Conservation (phyloP, 2,329 filamentous ascomycete genomes). For the Aureobasidium sp. region DNA sequence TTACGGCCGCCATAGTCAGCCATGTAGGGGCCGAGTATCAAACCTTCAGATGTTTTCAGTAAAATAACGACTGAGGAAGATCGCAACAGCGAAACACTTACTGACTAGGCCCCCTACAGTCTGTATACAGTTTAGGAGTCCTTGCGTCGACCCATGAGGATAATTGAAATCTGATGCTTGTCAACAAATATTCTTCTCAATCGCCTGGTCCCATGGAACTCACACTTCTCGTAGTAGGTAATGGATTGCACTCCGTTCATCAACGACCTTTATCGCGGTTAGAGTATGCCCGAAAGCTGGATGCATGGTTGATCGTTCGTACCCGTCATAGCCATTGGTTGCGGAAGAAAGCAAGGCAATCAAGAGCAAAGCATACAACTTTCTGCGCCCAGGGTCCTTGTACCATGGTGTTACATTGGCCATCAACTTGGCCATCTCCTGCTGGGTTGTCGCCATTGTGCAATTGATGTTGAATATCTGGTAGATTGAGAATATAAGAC, state of each 20-base stretch:
- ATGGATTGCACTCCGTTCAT: background rate
- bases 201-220: background rate
- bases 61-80: no score
- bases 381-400: background rate
- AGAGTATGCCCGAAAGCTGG: no score
- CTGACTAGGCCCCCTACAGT: constrained; percentile 3
- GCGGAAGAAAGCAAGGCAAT: constrained; percentile 1
- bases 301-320: background rate
- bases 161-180: background rate
- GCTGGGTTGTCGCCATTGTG: background rate
- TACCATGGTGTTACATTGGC: background rate
- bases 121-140: constrained; percentile 8
- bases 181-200: background rate
- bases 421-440: background rate
- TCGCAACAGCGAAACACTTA: background rate
- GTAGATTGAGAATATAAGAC: no score
- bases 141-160: constrained; percentile 7
- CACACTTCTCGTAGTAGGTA: background rate
- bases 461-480: no score
- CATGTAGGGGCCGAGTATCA: background rate
- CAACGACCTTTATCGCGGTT: background rate
- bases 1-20: constrained; percentile 3
- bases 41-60: background rate
- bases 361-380: constrained; percentile 5
- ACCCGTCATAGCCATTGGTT: background rate